Evolutionary conservation across 2,329 filamentous ascomycete species (phyloP), one percentile per base, ranked within the genome.

Genomic region (Arthroderma sp.): DNA sequence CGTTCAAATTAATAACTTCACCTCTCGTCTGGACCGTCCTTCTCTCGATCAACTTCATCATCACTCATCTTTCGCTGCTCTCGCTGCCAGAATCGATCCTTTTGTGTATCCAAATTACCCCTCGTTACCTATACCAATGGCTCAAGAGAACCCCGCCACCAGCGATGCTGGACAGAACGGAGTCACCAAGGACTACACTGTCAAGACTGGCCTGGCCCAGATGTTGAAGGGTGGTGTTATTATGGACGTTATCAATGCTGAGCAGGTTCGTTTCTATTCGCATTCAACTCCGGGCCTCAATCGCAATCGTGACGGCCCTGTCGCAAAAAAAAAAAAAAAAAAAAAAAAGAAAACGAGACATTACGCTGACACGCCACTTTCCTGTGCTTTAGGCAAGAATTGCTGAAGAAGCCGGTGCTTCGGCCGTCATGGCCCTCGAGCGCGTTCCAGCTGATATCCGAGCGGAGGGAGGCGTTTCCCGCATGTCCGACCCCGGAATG

Each of bases 171-270:
- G 77, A 63, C 70, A 70, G 60, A 71, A 74, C 64, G 66, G 68
- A 52, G 73, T 74, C 64, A 76, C 73, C 62, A 67, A 74, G 63
- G 79, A 82, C 73, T 95, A 96, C 74, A 85, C 85, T 64, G 85
- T 96, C 80, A 98, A 98, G 81, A 87, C 89, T 56, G 93, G 91
- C 59, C 79, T 98, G 63, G 93, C 93, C 23, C 87, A 95, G 74
- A 98, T 98, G 93, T 79, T 97, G 75, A 96, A 97, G 80, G 93
- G 93, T 71, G 93, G 93, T 67, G 93, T 98, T 63, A 98, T 98
- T 75, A 98, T 98, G 93, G 93, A 98, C 74, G 93, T 97, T 59
- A 89, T 94, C 62, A 88, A 91, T 72, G 88, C 90, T 25, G 87
- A 88, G 69, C 91, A 88, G 77, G 83, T 83, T 71, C 58, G 54